phyloP scores from a whole-genome alignment of 1,284 basidiomycete species.

The Ustilago vetiveriae region DNA sequence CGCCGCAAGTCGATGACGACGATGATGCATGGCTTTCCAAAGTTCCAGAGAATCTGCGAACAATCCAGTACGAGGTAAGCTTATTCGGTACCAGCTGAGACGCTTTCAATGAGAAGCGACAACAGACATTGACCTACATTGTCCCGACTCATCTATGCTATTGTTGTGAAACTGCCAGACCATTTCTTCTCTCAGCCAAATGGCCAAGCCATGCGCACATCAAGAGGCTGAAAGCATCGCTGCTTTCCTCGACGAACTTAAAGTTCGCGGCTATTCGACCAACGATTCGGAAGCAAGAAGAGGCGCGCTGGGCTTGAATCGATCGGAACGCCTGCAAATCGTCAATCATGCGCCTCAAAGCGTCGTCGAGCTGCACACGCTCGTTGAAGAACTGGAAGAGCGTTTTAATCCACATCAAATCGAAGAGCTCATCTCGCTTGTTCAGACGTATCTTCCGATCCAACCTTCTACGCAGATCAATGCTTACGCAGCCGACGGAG shows the following conservation, averaged over 20 bases:
- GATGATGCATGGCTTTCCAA: slow-evolving; percentile 38
- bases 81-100: neutral
- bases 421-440: slow-evolving; percentile 75
- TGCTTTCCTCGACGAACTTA: slow-evolving; percentile 75
- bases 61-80: slow-evolving; percentile 85
- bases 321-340: slow-evolving; percentile 88
- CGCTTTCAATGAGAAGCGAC: neutral
- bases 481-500: slow-evolving; percentile 29
- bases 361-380: slow-evolving; percentile 87
- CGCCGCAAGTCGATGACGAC: slow-evolving; percentile 17
- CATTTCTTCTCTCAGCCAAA: slow-evolving; percentile 81
- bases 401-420: slow-evolving; percentile 75
- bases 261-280: slow-evolving; percentile 37
- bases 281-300: slow-evolving; percentile 43
- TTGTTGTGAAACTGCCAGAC: slow-evolving; percentile 72
- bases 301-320: slow-evolving; percentile 76
- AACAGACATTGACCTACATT: neutral
- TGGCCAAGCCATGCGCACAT: slow-evolving; percentile 75
- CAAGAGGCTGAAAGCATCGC: slow-evolving; percentile 77
- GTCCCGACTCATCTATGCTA: neutral
- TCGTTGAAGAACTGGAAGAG: slow-evolving; percentile 88
- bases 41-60: slow-evolving; percentile 78
- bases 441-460: slow-evolving; percentile 70
- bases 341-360: slow-evolving; percentile 85
- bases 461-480: slow-evolving; percentile 8